Percentiles rank a stretch among this genome's conserved stretches.
phyloP scores from a whole-genome alignment of 2,329 filamentous ascomycete species.

The Verticillium zaregamsianum region DNA sequence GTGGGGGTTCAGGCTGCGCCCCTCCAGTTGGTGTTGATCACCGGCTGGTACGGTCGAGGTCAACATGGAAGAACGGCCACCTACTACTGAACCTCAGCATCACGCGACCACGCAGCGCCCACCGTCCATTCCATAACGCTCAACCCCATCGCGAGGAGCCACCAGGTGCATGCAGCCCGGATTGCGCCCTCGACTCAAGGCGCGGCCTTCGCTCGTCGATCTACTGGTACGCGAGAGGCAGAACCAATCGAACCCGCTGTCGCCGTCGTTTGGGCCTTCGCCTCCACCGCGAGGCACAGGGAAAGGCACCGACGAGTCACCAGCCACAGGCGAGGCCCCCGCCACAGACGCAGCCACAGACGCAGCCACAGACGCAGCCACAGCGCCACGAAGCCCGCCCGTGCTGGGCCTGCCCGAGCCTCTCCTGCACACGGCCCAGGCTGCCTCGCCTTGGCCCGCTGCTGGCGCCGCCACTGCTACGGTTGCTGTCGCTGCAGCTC shows the following conservation, averaged over 20 bases:
- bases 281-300: constrained; percentile 10
- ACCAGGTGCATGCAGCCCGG: constrained; percentile 44
- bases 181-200: constrained; percentile 44
- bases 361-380: constrained; percentile 12
- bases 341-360: constrained; percentile 20
- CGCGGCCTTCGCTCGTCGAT: constrained; percentile 50
- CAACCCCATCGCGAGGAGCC: not conserved
- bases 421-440: not conserved
- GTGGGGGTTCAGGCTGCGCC: not conserved
- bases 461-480: constrained; percentile 2
- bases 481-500: constrained; percentile 20
- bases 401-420: constrained; percentile 1
- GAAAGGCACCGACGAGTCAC: constrained; percentile 4
- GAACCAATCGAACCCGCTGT: constrained; percentile 14
- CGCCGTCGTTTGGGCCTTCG: constrained; percentile 12
- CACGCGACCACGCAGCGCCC: not conserved
- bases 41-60: not conserved
- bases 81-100: not conserved
- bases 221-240: constrained; percentile 36
- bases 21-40: not conserved
- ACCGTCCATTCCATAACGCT: not conserved
- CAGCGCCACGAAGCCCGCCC: not conserved
- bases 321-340: constrained; percentile 21
- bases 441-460: not conserved
- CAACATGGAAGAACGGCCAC: not conserved